Conservation (phyloP, 768 basidiomycete genomes). For the Lyophyllum semitale region DNA sequence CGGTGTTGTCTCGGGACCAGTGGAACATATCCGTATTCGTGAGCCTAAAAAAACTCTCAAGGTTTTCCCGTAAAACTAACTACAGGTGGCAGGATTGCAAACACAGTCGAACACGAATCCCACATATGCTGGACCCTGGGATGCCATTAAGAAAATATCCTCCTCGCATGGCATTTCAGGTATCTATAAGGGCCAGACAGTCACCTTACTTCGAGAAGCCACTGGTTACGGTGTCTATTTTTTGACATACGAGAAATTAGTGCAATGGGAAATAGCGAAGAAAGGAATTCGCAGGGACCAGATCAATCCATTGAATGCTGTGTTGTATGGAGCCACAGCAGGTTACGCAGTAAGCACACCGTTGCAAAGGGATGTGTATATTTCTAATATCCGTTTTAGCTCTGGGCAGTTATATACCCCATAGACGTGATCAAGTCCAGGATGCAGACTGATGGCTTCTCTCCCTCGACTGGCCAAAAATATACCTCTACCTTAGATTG, state of each 20-base stretch:
- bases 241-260: slow-evolving; percentile 87
- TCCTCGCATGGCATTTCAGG: slow-evolving; percentile 74
- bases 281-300: slow-evolving; percentile 75
- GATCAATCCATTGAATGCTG: slow-evolving; percentile 73
- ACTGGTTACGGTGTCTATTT: slow-evolving; percentile 89
- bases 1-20: slow-evolving; percentile 91
- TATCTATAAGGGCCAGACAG: slow-evolving; percentile 90
- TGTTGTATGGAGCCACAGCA: slow-evolving; percentile 88
- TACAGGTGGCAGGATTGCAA: slow-evolving; percentile 70
- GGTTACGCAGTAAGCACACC: slow-evolving; percentile 77
- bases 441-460: slow-evolving; percentile 93
- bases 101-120: slow-evolving; percentile 83
- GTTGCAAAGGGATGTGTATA: neutral
- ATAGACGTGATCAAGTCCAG: slow-evolving; percentile 96
- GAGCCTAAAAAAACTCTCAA: slow-evolving; percentile 28
- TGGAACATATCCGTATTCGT: slow-evolving; percentile 98
- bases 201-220: slow-evolving; percentile 85
- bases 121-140: slow-evolving; percentile 79
- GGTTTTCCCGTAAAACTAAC: neutral
- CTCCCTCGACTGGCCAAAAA: slow-evolving; percentile 71
- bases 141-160: slow-evolving; percentile 87
- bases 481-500: slow-evolving; percentile 85
- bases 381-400: slow-evolving; percentile 38
- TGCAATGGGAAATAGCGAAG: slow-evolving; percentile 80
- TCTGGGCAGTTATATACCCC: slow-evolving; percentile 93